These are phyloP conservation scores for Pelargonium fulgidum DNA, from an alignment of 441 rosid species.

Conservation along the genomic window DNA sequence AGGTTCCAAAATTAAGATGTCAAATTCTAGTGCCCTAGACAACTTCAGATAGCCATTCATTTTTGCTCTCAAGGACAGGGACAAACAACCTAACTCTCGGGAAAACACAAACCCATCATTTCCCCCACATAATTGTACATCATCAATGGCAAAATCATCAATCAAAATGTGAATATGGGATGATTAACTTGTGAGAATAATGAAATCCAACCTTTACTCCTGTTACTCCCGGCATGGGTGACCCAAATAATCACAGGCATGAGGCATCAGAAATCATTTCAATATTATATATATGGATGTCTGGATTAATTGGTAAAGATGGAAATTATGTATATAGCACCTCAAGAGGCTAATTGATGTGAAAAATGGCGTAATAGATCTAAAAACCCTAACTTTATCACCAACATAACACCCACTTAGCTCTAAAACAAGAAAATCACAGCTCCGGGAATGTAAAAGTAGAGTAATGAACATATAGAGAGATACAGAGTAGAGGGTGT, in stretches of 20 bases:
- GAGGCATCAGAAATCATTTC: conserved; percentile 1
- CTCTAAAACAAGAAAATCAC: not conserved
- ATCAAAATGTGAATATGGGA: not conserved
- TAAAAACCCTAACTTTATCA: not conserved
- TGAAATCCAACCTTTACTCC: not conserved
- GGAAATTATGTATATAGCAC: not conserved
- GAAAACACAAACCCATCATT: not conserved
- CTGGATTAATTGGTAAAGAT: not conserved
- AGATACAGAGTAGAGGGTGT: not conserved
- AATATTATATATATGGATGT: not conserved
- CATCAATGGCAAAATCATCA: not conserved
- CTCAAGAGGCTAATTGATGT: not conserved
- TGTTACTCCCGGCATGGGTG: not conserved
- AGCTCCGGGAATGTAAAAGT: not conserved
- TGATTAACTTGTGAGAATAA: not conserved
- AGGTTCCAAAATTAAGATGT: no score
- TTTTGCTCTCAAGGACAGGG: not conserved
- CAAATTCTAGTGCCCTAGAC: no score
- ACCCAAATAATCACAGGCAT: conserved; percentile 6
- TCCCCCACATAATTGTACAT: not conserved
- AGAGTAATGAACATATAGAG: not conserved
- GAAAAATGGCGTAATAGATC: not conserved
- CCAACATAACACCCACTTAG: not conserved
- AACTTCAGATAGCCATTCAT: not conserved
- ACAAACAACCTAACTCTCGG: not conserved